Conservation (phyloP, 495 filamentous ascomycete species). For the Xylaria cubensis region DNA sequence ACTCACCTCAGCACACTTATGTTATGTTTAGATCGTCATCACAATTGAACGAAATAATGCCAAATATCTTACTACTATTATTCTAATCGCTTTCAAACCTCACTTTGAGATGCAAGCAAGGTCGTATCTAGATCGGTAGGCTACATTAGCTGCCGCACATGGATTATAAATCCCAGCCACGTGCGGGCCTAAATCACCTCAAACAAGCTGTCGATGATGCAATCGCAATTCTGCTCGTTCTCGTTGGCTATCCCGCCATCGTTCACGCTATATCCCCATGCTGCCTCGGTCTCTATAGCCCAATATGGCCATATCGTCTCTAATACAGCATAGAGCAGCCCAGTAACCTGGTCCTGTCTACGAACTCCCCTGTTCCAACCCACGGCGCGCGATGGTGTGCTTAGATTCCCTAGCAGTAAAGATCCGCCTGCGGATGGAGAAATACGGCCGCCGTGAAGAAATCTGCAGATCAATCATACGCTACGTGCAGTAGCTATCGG, state of each 20-base stretch:
- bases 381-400: conserved; percentile 10
- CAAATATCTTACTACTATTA: neutral
- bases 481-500: neutral
- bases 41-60: neutral
- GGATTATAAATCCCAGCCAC: neutral
- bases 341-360: conserved; percentile 6
- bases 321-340: neutral
- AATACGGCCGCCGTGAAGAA: neutral
- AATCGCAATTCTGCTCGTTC: conserved; percentile 4
- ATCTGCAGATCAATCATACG: conserved; percentile 13
- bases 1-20: neutral
- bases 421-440: neutral
- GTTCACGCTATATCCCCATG: neutral
- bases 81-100: neutral
- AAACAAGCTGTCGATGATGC: conserved; percentile 24
- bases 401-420: neutral
- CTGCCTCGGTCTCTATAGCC: neutral
- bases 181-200: conserved; percentile 25
- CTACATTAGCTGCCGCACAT: neutral
- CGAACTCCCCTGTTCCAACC: conserved; percentile 2
- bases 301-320: neutral
- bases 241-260: conserved; percentile 21
- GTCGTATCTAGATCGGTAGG: neutral
- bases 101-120: neutral
- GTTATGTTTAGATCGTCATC: neutral